Evolutionary conservation across 768 basidiomycete species (phyloP).

Genomic region (Rhizopogon salebrosus): DNA sequence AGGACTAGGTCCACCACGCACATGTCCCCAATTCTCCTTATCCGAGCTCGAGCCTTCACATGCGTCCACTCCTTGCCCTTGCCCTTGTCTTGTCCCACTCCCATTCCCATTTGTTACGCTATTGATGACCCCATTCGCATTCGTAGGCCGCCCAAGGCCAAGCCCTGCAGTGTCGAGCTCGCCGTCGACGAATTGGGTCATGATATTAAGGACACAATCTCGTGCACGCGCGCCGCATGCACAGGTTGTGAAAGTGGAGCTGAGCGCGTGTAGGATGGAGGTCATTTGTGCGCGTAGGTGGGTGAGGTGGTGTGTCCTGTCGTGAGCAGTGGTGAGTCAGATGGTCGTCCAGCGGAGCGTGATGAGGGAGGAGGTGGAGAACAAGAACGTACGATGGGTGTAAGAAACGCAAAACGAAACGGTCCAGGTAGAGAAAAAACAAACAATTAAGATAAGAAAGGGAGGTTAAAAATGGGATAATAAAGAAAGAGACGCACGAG

Average conservation of each 20-base stretch:
- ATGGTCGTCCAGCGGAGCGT: neutral
- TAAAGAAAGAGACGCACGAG: constrained; percentile 40
- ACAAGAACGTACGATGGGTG: neutral
- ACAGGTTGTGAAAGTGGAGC: constrained; percentile 69
- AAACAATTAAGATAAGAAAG: constrained; percentile 6
- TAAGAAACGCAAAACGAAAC: neutral
- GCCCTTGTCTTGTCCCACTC: neutral
- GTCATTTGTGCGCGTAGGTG: constrained; percentile 63
- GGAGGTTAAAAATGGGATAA: constrained; percentile 3
- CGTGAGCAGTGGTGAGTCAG: neutral
- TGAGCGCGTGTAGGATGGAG: constrained; percentile 63
- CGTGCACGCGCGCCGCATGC: constrained; percentile 61
- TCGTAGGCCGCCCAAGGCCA: neutral
- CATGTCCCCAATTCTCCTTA: neutral
- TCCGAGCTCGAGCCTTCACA: neutral
- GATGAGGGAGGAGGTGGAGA: neutral
- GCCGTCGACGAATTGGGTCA: constrained; percentile 58
- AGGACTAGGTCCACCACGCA: too few species aligned
- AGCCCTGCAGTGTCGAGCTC: constrained; percentile 21
- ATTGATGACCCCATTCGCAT: neutral
- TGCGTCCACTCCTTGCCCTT: neutral
- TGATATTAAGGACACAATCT: constrained; percentile 60
- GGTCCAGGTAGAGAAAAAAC: neutral
- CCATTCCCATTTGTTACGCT: neutral
- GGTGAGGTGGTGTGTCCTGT: constrained; percentile 41